A percentile compares a stretch with the other conserved stretches of the same genome.
Conservation (phyloP, 2,329 filamentous ascomycete species). For the Didymellaceae sp. region DNA sequence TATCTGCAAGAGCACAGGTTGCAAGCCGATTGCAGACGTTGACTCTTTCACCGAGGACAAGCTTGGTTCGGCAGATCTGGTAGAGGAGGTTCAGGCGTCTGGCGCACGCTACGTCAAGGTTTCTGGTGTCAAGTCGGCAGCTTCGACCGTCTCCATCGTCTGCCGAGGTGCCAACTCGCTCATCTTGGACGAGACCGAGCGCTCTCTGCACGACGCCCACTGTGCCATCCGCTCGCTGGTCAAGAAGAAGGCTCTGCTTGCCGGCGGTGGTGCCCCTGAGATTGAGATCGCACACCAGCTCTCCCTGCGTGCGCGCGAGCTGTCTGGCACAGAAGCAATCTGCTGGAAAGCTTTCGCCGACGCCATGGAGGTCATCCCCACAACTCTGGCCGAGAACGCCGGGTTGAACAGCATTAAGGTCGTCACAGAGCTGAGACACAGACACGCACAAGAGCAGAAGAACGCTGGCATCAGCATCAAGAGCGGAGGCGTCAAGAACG, state of each 20-base stretch:
- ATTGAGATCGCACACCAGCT: slow-evolving; percentile 93
- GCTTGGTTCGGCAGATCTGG: slow-evolving; percentile 88
- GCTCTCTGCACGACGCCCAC: slow-evolving; percentile 93
- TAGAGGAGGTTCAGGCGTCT: slow-evolving; percentile 88
- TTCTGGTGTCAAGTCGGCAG: slow-evolving; percentile 84
- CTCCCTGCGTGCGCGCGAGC: slow-evolving; percentile 78
- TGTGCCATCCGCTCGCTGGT: slow-evolving; percentile 97
- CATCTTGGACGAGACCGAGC: slow-evolving; percentile 96
- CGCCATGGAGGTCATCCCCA: slow-evolving; percentile 95
- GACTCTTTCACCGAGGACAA: slow-evolving; percentile 99
- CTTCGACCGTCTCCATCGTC: slow-evolving; percentile 89
- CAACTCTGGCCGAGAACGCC: slow-evolving; percentile 95
- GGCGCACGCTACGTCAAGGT: slow-evolving; percentile 95
- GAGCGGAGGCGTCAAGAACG: slow-evolving; percentile 93
- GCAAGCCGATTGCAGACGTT: slow-evolving; percentile 98
- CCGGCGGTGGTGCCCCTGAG: slow-evolving; percentile 93
- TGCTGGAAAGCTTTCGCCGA: slow-evolving; percentile 99
- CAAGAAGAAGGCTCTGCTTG: slow-evolving; percentile 99
- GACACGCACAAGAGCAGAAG: slow-evolving; percentile 92
- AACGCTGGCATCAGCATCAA: slow-evolving; percentile 98
- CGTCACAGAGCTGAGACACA: slow-evolving; percentile 91
- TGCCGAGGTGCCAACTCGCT: slow-evolving; percentile 92
- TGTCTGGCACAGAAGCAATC: slow-evolving; percentile 92
- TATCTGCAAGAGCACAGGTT: slow-evolving; percentile 98
- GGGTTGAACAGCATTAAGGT: slow-evolving; percentile 99